These are phyloP conservation scores for Peronospora belbahrii DNA, from an alignment of 352 stramenopile genomes.

Conservation along the genomic window DNA sequence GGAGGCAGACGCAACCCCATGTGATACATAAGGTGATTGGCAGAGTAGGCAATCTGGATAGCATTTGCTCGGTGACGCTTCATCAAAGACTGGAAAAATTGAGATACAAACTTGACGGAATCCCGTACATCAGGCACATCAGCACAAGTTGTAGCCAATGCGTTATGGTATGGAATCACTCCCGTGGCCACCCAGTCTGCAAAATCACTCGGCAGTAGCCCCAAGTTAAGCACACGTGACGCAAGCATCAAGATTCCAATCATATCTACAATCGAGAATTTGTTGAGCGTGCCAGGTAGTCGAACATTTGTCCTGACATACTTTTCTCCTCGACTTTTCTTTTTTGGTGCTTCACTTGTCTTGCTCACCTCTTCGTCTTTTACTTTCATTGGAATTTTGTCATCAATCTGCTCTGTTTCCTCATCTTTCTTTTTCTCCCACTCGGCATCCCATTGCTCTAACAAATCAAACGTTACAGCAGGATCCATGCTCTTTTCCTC, in stretches of 20 bases:
- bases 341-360: background rate
- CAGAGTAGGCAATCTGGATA: slow-evolving; percentile 36
- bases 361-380: background rate
- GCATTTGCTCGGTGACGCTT: slow-evolving; percentile 29
- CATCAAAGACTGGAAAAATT: slow-evolving; percentile 58
- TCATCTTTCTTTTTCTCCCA: slow-evolving; percentile 28
- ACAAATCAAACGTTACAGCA: slow-evolving; percentile 43
- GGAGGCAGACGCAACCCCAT: slow-evolving; percentile 63
- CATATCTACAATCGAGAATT: slow-evolving; percentile 51
- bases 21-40: slow-evolving; percentile 61
- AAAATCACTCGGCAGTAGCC: slow-evolving; percentile 54
- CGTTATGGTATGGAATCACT: slow-evolving; percentile 58
- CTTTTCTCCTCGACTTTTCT: background rate
- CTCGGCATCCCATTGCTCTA: slow-evolving; percentile 65
- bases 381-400: too few species aligned
- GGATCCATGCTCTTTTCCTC: slow-evolving; percentile 44
- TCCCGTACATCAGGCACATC: slow-evolving; percentile 35
- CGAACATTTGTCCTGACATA: slow-evolving; percentile 2
- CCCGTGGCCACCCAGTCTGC: slow-evolving; percentile 49
- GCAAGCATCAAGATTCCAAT: slow-evolving; percentile 55
- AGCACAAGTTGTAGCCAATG: slow-evolving; percentile 39
- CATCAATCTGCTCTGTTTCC: background rate
- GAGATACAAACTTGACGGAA: slow-evolving; percentile 33
- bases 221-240: slow-evolving; percentile 54
- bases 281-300: slow-evolving; percentile 25